Evolutionary conservation across 192 early-diverging fungal species (phyloP).

Genomic region (Rhizophagus prolifer): DNA sequence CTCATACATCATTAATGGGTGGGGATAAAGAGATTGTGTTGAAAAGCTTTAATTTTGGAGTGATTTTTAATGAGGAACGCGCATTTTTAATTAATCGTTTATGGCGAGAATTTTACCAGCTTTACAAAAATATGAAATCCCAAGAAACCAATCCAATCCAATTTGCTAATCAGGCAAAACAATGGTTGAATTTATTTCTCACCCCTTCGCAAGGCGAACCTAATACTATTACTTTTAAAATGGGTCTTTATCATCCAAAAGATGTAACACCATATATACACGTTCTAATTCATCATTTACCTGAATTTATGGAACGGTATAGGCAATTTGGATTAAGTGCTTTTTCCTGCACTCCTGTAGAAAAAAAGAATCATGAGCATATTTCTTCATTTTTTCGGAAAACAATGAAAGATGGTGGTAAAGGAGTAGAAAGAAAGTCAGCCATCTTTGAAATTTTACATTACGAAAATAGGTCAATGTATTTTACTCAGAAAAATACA

Average conservation of each 20-base stretch:
- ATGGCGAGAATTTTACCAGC: not conserved
- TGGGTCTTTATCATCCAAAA: not conserved
- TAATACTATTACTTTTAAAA: not conserved
- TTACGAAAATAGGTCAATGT: not conserved
- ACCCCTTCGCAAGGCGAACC: not conserved
- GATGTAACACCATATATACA: not conserved
- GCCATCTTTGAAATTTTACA: not conserved
- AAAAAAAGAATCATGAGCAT: not conserved
- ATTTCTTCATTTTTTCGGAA: not conserved
- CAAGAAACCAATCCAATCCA: not conserved
- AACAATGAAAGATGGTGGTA: slow-evolving; percentile 11
- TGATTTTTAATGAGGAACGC: no score
- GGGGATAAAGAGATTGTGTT: no score
- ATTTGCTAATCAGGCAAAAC: not conserved
- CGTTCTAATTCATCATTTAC: not conserved
- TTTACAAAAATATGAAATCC: not conserved
- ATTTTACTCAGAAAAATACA: not conserved
- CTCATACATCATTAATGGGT: no score
- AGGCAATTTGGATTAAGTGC: not conserved
- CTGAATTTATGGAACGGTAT: not conserved
- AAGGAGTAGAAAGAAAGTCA: not conserved
- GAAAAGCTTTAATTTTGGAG: no score
- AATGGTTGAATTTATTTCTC: not conserved
- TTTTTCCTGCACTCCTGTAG: not conserved
- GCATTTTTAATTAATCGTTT: not conserved